These are phyloP conservation scores for Cyberlindnera maclurae DNA, from an alignment of 805 yeast species.

Conservation along the genomic window DNA sequence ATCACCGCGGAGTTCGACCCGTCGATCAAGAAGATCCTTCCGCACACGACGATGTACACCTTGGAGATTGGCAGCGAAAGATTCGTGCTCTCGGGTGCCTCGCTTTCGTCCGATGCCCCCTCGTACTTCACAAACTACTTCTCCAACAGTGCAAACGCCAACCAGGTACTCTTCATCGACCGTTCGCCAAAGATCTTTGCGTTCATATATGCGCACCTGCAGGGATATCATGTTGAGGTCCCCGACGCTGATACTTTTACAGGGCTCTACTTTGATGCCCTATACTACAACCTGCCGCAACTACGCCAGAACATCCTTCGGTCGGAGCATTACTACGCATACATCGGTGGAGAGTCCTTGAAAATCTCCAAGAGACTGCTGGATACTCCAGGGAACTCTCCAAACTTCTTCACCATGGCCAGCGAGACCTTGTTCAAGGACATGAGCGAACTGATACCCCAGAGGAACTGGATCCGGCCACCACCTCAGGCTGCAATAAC, in stretches of 20 bases:
- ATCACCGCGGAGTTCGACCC: conserved; percentile 25
- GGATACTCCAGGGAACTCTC: conserved; percentile 56
- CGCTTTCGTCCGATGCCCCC: conserved; percentile 80
- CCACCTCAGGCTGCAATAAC: conserved; percentile 66
- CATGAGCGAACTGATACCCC: conserved; percentile 33
- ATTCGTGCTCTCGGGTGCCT: conserved; percentile 73
- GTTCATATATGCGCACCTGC: conserved; percentile 62
- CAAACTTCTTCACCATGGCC: conserved; percentile 69
- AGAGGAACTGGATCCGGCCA: conserved; percentile 54
- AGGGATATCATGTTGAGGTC: conserved; percentile 69
- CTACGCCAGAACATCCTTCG: conserved; percentile 41
- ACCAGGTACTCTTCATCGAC: conserved; percentile 54
- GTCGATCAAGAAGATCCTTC: conserved; percentile 45
- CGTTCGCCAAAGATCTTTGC: conserved; percentile 66
- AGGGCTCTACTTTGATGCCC: conserved; percentile 60
- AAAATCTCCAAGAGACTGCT: conserved; percentile 52
- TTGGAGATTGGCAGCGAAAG: conserved; percentile 62
- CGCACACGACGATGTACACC: conserved; percentile 62
- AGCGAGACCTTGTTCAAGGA: conserved; percentile 45
- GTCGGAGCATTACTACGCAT: conserved; percentile 48
- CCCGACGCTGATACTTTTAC: conserved; percentile 53
- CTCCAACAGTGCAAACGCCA: conserved; percentile 28
- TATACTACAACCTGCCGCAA: conserved; percentile 59
- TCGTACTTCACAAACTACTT: conserved; percentile 80
- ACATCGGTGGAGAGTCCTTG: conserved; percentile 55